Percentiles rank a stretch among this genome's conserved stretches.
These are phyloP conservation scores for Aurifilum marmelostoma DNA, from an alignment of 2,329 filamentous ascomycete genomes.

Conservation along the genomic window DNA sequence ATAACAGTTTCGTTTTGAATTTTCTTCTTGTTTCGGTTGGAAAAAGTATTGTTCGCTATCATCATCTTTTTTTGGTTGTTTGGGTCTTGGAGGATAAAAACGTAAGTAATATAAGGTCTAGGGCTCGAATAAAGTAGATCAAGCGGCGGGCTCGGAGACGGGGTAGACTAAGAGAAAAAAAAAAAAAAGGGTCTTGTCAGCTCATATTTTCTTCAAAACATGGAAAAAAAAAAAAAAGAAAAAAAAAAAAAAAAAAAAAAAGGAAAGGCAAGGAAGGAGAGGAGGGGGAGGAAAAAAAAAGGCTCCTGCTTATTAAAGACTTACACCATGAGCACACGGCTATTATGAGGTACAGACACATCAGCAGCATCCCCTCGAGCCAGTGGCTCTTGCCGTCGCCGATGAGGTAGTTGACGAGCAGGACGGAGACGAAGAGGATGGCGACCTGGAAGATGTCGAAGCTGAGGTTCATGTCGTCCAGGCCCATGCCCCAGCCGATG, in stretches of 20 bases:
- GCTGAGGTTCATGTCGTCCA: slow-evolving; percentile 76
- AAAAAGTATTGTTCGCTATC: neutral
- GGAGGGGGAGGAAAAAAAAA: too few relatives aligned
- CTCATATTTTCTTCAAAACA: neutral
- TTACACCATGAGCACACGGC: slow-evolving; percentile 68
- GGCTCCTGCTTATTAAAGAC: slow-evolving; percentile 36
- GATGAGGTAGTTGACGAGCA: slow-evolving; percentile 86
- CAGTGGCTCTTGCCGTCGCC: slow-evolving; percentile 83
- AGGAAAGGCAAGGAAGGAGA: too few relatives aligned
- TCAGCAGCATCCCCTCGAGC: slow-evolving; percentile 75
- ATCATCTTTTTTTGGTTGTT: too few relatives aligned
- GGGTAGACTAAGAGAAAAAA: slow-evolving; percentile 16
- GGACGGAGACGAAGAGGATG: slow-evolving; percentile 78
- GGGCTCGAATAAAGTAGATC: neutral
- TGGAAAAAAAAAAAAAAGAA: too few relatives aligned
- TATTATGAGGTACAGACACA: slow-evolving; percentile 80
- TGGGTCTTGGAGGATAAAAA: neutral
- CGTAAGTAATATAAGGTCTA: neutral
- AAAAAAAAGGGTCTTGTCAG: neutral
- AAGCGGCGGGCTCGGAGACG: neutral
- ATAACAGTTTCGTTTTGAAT: neutral
- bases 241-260: too few relatives aligned
- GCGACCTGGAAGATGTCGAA: slow-evolving; percentile 91
- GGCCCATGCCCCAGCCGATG: slow-evolving; percentile 75
- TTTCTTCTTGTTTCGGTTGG: neutral